Evolutionary conservation across 495 filamentous ascomycete genomes (phyloP), one percentile per base, ranked within the genome.

Genomic region (Penicillium angulare): DNA sequence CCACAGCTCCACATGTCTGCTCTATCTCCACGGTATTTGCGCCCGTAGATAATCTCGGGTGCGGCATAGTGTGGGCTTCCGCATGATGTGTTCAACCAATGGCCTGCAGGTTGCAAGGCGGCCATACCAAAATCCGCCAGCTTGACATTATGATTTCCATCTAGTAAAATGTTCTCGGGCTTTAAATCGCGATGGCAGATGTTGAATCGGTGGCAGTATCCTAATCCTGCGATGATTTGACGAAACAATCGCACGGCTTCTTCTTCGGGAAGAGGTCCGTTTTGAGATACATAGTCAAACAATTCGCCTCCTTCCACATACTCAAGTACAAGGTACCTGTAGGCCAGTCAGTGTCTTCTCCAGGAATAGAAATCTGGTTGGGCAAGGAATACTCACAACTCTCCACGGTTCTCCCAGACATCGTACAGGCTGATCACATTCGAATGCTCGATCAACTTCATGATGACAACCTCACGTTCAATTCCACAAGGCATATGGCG

Each of bases 111-210:
- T 55, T 97, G 92, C 23, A 97, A 71, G 10, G 90, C 91, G 15
- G 95, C 93, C 90, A 99, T 96, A 15, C 93, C 92, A 66, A 97
- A 99, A 66, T 99, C 93, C 26, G 89, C 92, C 31, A 99, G 82
- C 68, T 97, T 97, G 66, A 97, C 78, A 36, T 88, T 83, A 18
- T 78, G 76, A 10, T 83, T 67, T 5, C 66, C 67, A 49, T 90
- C 88, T 22, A 99, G 67, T 13, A 99, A 75, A 32, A 98, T 96
- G 58, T 99, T 99, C 69, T 99, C 93, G 0, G 90, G 93, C 71
- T 99, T 99, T 26, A 99, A 72, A 53, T 99, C 93, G 21, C 93
- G 87, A 61, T 99, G 93, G 66, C 90, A 95, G 51, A 99, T 96
- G 57, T 89, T 86, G 72, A 97, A 86, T 5, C 87, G 82, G 67